Evolutionary conservation across 2,329 filamentous ascomycete genomes (phyloP), one percentile per base, ranked within the genome.

Genomic region (Nannizziopsis barbatae): DNA sequence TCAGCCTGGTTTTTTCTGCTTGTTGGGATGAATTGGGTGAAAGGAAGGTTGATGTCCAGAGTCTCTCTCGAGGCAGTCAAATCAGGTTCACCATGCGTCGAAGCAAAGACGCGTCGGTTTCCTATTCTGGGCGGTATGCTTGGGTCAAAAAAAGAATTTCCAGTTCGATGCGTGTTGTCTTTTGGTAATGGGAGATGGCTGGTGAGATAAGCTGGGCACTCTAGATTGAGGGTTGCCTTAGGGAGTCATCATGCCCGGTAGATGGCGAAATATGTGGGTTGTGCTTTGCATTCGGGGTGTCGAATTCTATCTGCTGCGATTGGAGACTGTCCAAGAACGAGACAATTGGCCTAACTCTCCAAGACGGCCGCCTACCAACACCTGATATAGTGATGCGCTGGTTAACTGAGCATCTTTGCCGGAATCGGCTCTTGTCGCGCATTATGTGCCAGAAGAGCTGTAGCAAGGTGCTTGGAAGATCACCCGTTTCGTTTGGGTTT

Each of bases 81-180:
- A 69, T 65, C 69, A 59, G 66, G 64, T 64, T 57, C 58, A 63
- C 65, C 65, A 71, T 72, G 69, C 66, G 68, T 69, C 64, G 56
- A 47, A 53, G 53, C 62, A 64, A 63, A 58, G 64, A 61, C 67
- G 68, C 65, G 69, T 72, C 69, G 61, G 68, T 67, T 78, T 79
- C 79, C 75, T 56, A 66, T 62, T 67, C 70, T 73, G 71, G 68
- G 63, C 59, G 58, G 59, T 63, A 75, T 75, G 77, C 77, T 80
- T 71, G 79, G 79, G 75, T 81, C 74, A 73, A 49, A 49, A 52
- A 74, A 68, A 71, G 74, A 75, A 75, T 76, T 74, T 74, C 74
- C 67, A 64, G 63, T 61, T 58, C 67, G 66, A 65, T 71, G 67
- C 62, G 56, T 60, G 58, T 35, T 58, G 58, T 56, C 60, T 61